Evolutionary conservation across 1,139 yeast genomes (phyloP).

Genomic region (Maudiozyma humilis): DNA sequence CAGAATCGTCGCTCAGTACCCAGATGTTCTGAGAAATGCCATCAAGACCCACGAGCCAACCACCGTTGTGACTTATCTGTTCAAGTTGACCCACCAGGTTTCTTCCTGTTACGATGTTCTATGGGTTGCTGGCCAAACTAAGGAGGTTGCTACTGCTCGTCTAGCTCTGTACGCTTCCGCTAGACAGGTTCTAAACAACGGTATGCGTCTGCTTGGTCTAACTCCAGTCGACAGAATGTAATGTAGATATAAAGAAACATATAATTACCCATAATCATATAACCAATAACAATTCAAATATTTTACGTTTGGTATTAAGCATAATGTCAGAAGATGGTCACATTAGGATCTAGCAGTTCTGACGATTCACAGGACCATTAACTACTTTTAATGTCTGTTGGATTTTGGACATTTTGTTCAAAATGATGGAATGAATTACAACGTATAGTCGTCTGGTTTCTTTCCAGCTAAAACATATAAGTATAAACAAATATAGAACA

Average conservation of each 20-base stretch:
- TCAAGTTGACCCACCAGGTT: conserved; percentile 85
- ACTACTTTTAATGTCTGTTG: no score
- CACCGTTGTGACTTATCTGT: conserved; percentile 86
- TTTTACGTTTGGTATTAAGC: background rate
- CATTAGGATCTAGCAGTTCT: no score
- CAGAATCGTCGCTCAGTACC: conserved; percentile 81
- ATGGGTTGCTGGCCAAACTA: conserved; percentile 96
- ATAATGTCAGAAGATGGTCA: no score
- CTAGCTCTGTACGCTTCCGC: conserved; percentile 88
- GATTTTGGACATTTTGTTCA: no score
- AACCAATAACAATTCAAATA: no score
- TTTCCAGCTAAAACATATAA: no score
- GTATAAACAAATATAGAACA: no score
- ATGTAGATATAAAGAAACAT: conserved; percentile 8
- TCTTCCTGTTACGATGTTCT: conserved; percentile 91
- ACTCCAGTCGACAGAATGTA: conserved; percentile 99
- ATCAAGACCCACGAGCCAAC: conserved; percentile 85
- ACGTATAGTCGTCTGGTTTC: no score
- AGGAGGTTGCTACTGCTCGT: conserved; percentile 82
- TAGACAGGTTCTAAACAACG: conserved; percentile 81
- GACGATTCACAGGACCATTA: no score
- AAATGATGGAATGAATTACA: no score
- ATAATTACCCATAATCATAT: no score
- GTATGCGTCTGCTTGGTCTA: conserved; percentile 83
- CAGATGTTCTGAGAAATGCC: conserved; percentile 82